phyloP scores from a whole-genome alignment of 257 asterid species.

The Nicotiana otophora region DNA sequence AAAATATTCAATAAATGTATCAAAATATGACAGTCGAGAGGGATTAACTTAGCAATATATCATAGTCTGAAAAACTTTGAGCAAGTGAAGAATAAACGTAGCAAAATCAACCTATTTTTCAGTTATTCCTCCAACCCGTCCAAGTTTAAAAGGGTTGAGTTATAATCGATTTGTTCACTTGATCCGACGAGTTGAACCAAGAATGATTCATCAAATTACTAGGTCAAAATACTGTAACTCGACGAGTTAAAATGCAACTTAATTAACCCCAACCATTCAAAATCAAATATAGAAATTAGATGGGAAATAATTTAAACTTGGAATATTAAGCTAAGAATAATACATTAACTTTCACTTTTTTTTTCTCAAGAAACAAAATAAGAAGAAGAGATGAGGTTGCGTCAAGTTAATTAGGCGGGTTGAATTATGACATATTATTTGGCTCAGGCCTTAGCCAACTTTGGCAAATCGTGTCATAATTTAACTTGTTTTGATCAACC shows the following conservation, averaged over 20 bases:
- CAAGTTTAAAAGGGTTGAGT: not conserved
- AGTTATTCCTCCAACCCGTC: not conserved
- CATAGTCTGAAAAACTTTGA: not conserved
- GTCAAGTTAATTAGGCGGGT: not conserved
- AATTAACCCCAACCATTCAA: not conserved
- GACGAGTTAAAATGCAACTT: not conserved
- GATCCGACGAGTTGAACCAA: not conserved
- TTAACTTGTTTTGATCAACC: not conserved
- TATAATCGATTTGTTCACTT: not conserved
- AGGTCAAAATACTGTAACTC: not conserved
- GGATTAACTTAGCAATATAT: too few relatives aligned
- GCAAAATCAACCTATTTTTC: not conserved
- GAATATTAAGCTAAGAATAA: not conserved
- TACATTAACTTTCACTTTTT: not conserved
- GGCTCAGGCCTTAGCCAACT: not conserved
- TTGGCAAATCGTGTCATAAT: not conserved
- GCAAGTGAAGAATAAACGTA: not conserved
- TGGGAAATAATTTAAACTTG: not conserved
- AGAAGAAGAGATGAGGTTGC: not conserved
- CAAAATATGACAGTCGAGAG: too few relatives aligned
- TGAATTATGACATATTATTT: not conserved
- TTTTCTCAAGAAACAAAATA: too few relatives aligned
- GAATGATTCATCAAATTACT: not conserved
- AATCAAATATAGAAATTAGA: not conserved
- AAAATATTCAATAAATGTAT: too few relatives aligned